These are phyloP conservation scores for Leishmania amazonensis DNA, from an alignment of 208 protist genomes.

Conservation along the genomic window DNA sequence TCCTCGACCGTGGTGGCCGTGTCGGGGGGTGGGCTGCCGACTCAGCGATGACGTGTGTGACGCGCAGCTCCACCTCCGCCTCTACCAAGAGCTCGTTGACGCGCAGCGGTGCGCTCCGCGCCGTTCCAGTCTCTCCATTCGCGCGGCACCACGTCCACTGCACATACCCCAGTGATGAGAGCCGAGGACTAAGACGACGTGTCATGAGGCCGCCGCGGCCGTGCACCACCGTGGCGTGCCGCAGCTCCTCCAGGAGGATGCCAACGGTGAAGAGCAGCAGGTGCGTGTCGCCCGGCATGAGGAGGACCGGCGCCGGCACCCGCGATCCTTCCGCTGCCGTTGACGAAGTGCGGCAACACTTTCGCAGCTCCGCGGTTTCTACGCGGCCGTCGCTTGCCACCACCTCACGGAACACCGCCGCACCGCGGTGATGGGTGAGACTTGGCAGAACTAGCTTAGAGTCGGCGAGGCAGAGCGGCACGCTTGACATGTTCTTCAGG, in stretches of 20 bases:
- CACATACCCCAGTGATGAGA: conserved; percentile 53
- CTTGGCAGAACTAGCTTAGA: conserved; percentile 14
- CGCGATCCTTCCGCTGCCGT: neutral
- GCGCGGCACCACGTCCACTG: conserved; percentile 53
- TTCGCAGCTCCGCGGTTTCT: neutral
- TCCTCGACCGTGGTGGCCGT: neutral
- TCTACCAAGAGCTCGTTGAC: conserved; percentile 31
- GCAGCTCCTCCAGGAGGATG: conserved; percentile 35
- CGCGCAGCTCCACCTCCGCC: conserved; percentile 40
- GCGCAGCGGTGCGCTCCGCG: conserved; percentile 34
- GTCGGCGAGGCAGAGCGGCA: conserved; percentile 27
- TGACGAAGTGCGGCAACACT: neutral
- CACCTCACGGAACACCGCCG: conserved; percentile 12
- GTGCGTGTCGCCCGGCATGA: conserved; percentile 47
- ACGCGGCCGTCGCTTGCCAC: neutral
- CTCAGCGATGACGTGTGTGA: neutral
- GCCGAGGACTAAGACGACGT: conserved; percentile 12
- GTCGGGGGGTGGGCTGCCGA: neutral
- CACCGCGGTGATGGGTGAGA: conserved; percentile 18
- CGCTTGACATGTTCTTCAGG: conserved; percentile 52
- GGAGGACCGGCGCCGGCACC: neutral
- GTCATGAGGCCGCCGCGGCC: conserved; percentile 17
- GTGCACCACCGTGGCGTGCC: conserved; percentile 32
- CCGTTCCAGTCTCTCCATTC: conserved; percentile 58
- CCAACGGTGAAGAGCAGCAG: conserved; percentile 38